Evolutionary conservation across 768 basidiomycete genomes (phyloP).

Genomic region (Suillus subaureus): DNA sequence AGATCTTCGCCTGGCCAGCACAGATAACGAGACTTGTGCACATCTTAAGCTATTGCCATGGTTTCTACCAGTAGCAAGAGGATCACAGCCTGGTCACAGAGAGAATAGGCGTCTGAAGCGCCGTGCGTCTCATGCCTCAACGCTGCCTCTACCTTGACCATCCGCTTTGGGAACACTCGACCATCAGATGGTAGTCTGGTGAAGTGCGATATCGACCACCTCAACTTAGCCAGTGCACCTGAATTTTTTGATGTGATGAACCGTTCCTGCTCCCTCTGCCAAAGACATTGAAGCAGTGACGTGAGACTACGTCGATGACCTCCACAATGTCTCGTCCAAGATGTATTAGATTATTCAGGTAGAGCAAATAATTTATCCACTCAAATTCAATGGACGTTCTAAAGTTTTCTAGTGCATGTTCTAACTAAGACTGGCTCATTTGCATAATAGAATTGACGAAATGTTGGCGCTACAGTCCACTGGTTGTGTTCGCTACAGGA

Average conservation of each 20-base stretch:
- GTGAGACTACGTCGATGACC: not conserved
- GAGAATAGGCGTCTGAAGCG: not conserved
- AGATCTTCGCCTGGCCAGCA: not conserved
- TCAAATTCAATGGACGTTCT: not conserved
- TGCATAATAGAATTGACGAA: not conserved
- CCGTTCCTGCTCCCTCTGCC: not conserved
- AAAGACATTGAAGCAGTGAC: too few species aligned
- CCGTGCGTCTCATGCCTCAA: not conserved
- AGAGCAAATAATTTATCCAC: not conserved
- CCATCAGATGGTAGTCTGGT: conserved; percentile 38
- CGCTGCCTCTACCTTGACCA: conserved; percentile 26
- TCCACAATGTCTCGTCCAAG: too few species aligned
- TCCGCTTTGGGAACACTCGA: conserved; percentile 35
- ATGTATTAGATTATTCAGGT: not conserved
- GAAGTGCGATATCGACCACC: not conserved
- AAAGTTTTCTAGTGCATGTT: not conserved
- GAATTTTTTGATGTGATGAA: not conserved
- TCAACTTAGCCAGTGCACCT: not conserved
- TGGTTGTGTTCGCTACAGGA: not conserved
- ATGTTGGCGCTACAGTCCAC: not conserved
- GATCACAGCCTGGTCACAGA: not conserved
- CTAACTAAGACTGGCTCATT: not conserved
- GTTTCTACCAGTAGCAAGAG: not conserved
- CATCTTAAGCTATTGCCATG: not conserved
- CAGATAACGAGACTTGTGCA: not conserved